phyloP scores from a whole-genome alignment of 2,329 filamentous ascomycete genomes.

The Rhinocladiella similis region DNA sequence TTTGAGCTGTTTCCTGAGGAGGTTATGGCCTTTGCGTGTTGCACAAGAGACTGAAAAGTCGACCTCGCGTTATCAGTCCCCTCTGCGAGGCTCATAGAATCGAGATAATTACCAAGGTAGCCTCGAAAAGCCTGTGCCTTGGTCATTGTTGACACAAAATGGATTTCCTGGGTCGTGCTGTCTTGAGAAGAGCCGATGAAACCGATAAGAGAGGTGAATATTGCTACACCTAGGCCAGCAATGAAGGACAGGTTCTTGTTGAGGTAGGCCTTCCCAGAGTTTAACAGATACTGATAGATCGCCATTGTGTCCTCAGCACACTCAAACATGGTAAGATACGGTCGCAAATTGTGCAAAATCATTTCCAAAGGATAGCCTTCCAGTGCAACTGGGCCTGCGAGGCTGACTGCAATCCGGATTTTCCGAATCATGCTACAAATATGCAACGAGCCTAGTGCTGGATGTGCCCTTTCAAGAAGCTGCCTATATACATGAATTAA shows the following conservation, averaged over 20 bases:
- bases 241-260: conserved; percentile 69
- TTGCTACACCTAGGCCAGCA: conserved; percentile 76
- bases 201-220: conserved; percentile 72
- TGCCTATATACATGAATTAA: conserved; percentile 73
- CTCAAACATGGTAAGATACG: conserved; percentile 77
- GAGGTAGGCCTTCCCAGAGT: conserved; percentile 66
- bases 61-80: conserved; percentile 39
- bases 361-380: conserved; percentile 85
- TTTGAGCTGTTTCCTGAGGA: conserved; percentile 68
- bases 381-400: conserved; percentile 72
- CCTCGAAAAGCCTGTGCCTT: conserved; percentile 73
- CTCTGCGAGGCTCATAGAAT: conserved; percentile 57
- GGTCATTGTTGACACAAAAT: conserved; percentile 73
- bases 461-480: conserved; percentile 77
- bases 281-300: conserved; percentile 79
- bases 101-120: conserved; percentile 75
- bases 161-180: conserved; percentile 80
- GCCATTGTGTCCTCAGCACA: conserved; percentile 91
- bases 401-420: conserved; percentile 74
- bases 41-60: conserved; percentile 53
- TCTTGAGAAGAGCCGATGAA: conserved; percentile 75
- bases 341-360: conserved; percentile 76
- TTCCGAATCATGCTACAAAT: conserved; percentile 85
- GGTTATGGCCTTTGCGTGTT: conserved; percentile 67
- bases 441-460: conserved; percentile 81